Evolutionary conservation across 2,329 filamentous ascomycete species (phyloP).

Genomic region (Phaeosphaeriaceae sp.): DNA sequence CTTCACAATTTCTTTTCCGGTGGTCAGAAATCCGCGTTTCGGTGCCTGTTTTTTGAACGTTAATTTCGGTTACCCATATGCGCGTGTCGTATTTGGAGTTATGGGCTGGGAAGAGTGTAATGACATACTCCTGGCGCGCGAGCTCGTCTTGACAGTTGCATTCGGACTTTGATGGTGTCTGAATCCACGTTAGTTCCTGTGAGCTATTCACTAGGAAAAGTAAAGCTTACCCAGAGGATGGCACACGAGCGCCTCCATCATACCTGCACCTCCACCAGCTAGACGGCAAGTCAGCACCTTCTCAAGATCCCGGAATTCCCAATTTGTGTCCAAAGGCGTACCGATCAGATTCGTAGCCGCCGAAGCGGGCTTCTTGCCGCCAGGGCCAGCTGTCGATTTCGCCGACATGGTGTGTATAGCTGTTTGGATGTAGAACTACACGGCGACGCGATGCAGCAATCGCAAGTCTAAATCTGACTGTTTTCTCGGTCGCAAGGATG

Average conservation of each 20-base stretch:
- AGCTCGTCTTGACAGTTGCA: conserved; percentile 93
- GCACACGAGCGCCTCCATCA: conserved; percentile 98
- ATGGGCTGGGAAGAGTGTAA: neutral
- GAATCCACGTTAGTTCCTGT: neutral
- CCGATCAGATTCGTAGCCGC: conserved; percentile 91
- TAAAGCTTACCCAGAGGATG: conserved; percentile 82
- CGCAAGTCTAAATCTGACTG: neutral
- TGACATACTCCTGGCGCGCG: conserved; percentile 75
- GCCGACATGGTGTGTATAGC: conserved; percentile 61
- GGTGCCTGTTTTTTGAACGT: conserved; percentile 59
- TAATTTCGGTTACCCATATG: conserved; percentile 7
- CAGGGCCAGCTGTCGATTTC: conserved; percentile 63
- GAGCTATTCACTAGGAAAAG: neutral
- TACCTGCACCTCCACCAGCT: conserved; percentile 96
- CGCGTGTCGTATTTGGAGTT: neutral
- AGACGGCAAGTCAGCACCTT: conserved; percentile 26
- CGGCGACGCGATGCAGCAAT: neutral
- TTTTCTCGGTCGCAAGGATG: conserved; percentile 3
- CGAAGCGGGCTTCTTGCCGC: conserved; percentile 79
- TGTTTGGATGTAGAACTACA: neutral
- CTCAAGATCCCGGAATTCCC: neutral
- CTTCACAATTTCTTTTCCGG: conserved; percentile 84
- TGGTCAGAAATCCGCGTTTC: conserved; percentile 85
- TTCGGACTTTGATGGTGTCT: conserved; percentile 99
- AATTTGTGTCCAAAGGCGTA: conserved; percentile 54